These are phyloP conservation scores for Geranomyces michiganensis DNA, from an alignment of 192 early-diverging fungal genomes.

Conservation along the genomic window DNA sequence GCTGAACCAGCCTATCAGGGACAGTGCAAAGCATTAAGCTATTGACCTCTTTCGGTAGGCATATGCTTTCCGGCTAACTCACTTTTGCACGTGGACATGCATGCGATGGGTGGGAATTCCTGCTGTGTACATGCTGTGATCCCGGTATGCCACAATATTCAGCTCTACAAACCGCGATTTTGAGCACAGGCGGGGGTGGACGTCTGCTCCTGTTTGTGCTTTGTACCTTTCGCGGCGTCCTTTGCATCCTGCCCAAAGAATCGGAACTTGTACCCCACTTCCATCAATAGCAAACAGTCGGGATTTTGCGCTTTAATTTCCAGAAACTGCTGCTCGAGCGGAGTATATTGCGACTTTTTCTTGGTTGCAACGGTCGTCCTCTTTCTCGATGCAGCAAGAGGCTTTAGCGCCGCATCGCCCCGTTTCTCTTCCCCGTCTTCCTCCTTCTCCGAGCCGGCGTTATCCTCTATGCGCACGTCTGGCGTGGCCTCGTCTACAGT, in stretches of 20 bases:
- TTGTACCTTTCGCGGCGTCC: constrained; percentile 63
- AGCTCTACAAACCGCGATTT: constrained; percentile 62
- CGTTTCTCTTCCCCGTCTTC: not conserved
- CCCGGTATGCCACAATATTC: constrained; percentile 77
- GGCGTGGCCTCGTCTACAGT: constrained; percentile 12
- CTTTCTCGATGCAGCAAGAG: not conserved
- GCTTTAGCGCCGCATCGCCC: not conserved
- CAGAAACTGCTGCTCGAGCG: constrained; percentile 81
- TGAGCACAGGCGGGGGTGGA: too few species aligned
- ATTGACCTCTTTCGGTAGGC: too few species aligned
- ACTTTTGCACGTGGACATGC: constrained; percentile 79
- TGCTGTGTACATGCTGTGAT: constrained; percentile 78
- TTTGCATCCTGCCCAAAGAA: constrained; percentile 91
- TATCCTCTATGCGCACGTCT: not conserved
- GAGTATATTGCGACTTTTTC: constrained; percentile 57
- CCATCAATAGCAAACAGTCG: constrained; percentile 76
- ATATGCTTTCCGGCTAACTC: constrained; percentile 11
- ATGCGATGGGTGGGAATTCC: constrained; percentile 80
- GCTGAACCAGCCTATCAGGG: constrained; percentile 63
- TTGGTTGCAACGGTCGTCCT: not conserved
- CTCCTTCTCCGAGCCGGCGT: not conserved
- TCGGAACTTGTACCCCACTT: constrained; percentile 93
- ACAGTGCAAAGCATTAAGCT: not conserved
- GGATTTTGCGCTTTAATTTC: constrained; percentile 74
- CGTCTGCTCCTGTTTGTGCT: too few species aligned